Evolutionary conservation across 2,329 filamentous ascomycete genomes (phyloP).

Genomic region (Pestalotiopsis sp.): DNA sequence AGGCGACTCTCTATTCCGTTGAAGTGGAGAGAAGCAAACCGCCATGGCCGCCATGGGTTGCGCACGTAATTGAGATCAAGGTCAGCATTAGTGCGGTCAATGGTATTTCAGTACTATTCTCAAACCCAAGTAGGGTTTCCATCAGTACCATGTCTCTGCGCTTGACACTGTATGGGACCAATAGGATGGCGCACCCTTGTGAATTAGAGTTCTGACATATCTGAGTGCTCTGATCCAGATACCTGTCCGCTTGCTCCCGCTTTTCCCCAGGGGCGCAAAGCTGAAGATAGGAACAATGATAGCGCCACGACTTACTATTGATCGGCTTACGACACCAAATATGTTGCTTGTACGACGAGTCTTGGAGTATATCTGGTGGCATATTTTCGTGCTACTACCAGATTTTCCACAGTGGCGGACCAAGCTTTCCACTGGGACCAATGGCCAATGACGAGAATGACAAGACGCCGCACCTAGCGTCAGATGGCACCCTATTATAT

Average conservation of each 20-base stretch:
- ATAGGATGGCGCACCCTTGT: not conserved
- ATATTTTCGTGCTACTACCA: not conserved
- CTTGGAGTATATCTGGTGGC: not conserved
- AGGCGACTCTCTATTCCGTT: not conserved
- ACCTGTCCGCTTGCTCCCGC: not conserved
- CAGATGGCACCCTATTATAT: not conserved
- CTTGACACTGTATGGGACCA: not conserved
- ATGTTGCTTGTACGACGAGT: not conserved
- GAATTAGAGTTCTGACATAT: not conserved
- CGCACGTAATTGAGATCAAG: too few species aligned
- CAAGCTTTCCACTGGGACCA: not conserved
- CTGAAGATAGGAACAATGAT: not conserved
- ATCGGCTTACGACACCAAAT: not conserved
- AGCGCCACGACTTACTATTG: not conserved
- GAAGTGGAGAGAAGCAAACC: not conserved
- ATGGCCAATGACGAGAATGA: not conserved
- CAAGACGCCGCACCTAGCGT: not conserved
- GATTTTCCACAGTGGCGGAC: not conserved
- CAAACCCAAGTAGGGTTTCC: not conserved
- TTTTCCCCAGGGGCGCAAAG: not conserved
- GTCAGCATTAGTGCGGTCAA: not conserved
- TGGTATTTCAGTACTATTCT: not conserved
- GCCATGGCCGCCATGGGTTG: not conserved
- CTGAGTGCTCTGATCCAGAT: not conserved
- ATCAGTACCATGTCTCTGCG: not conserved